Evolutionary conservation across 225 moss, liverwort and hornwort species (phyloP), one percentile per base, ranked within the genome.

Genomic region (Physcomitrellopsis africana): DNA sequence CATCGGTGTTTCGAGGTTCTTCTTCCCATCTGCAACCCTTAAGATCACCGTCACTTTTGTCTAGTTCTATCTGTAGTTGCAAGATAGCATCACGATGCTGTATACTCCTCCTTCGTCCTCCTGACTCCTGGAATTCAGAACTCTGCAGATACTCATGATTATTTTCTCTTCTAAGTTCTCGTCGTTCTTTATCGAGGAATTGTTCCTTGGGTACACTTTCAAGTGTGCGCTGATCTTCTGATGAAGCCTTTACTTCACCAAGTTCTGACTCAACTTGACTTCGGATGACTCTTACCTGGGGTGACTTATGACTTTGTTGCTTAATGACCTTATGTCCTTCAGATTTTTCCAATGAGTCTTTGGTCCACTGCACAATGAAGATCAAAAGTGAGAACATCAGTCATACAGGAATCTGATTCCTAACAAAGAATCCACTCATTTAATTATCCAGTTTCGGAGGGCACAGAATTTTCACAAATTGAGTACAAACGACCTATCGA

Each of bases 11-110:
- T 49, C 84, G 75, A 16, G 77, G 72, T 65, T 84, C 87, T 69
- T 80, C 84, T 78, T 87, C 84, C 87, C 87, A 82, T 68, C 80
- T 71, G 82, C 70, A 81, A 62, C 53, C 84, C 76, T 62, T 86
- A 53, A 81, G 79, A 60, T 79, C 80, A 58, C 80, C 87, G 72
- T 87, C 87, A 43, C 84, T 87, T 49, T 64, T 79, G 58, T 85
- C 87, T 42, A 87, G 80, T 77, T 87, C 87, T 69, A 87, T 72
- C 73, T 87, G 82, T 37, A 87, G 71, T 71, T 87, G 87, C 72
- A 87, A 57, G 55, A 87, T 82, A 29, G 87, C 87, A 80, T 87
- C 87, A 71, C 82, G 82, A 32, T 87, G 84, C 67, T 72, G 72
- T 77, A 87, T 37, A 37, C 32, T 82, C 72, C 77, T 72, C 72